Conservation (phyloP, 768 basidiomycete genomes). For the Suillus alpinus region DNA sequence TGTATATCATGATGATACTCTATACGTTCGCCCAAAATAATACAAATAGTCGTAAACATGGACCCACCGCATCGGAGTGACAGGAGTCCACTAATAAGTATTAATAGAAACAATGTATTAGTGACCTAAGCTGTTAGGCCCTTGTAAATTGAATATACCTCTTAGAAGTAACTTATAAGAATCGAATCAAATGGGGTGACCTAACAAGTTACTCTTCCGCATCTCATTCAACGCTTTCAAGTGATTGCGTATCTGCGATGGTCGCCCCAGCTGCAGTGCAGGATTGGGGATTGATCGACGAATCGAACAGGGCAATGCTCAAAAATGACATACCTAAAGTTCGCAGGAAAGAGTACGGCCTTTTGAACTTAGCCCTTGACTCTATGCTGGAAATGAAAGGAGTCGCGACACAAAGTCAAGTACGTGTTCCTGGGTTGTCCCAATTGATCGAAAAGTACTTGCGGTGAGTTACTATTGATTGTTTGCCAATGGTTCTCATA, state of each 20-base stretch:
- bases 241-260: not conserved
- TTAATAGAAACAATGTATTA: too few relatives aligned
- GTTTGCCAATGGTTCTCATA: not conserved
- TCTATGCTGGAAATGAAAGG: not conserved
- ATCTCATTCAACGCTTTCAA: not conserved
- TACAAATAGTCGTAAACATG: not conserved
- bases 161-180: not conserved
- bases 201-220: not conserved
- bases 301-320: not conserved
- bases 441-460: not conserved
- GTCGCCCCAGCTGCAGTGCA: not conserved
- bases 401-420: not conserved
- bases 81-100: not conserved
- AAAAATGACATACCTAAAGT: not conserved
- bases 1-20: too few relatives aligned
- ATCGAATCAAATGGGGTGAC: not conserved
- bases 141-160: not conserved
- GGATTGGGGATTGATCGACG: not conserved
- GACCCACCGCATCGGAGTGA: not conserved
- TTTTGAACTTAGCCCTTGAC: not conserved
- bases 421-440: not conserved
- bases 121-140: not conserved
- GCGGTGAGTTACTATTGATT: not conserved
- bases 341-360: not conserved
- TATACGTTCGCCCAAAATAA: not conserved